Base-by-base conservation (phyloP, 352 stramenopile genomes). In the Phytophthora constricta region DNA sequence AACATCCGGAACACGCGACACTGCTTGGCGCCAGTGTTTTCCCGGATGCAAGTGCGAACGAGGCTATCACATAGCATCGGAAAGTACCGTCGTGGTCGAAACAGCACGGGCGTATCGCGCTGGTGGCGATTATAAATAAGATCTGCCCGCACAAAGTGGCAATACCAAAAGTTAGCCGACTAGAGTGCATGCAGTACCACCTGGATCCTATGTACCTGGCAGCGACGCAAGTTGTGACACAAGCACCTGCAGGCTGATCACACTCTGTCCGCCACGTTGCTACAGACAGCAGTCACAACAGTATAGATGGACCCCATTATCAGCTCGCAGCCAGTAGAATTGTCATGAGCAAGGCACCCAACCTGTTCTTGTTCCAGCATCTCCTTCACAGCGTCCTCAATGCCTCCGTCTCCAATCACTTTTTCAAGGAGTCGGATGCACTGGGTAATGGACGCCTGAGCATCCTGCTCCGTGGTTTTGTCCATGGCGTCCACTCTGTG, bases 111-210 rank as follows among this genome's bases (percentile, higher is more conserved):
- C 17, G 78, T 80, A 23, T 76, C 51, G 8, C 74, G 74, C 56
- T 85, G 59, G 5, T 71, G 62, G 25, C 81, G 83, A 63, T 93
- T 93, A 58, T 84, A 80, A 5, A 93, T 68, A 28, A 92, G 49
- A 68, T 93, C 85, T 80, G 53, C 4, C 37, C 20, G 13, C 43
- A 28, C 20, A 13, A n/a, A n/a, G n/a, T n/a, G n/a, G n/a, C n/a
- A n/a, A n/a, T n/a, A n/a, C n/a, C n/a, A n/a, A n/a, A n/a, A n/a
- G n/a, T n/a, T n/a, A n/a, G n/a, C n/a, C n/a, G n/a, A n/a, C n/a
- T n/a, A n/a, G n/a, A n/a, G n/a, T n/a, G n/a, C n/a, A n/a, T n/a
- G n/a, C n/a, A n/a, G n/a, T n/a, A 47, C 39, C 13, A 47, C 39
- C n/a, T 26, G n/a, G 5, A 28, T 26, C 22, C 3, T 20, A 41